Base-by-base conservation (phyloP, 257 asterid genomes). In the Oldenlandia corymbosa region DNA sequence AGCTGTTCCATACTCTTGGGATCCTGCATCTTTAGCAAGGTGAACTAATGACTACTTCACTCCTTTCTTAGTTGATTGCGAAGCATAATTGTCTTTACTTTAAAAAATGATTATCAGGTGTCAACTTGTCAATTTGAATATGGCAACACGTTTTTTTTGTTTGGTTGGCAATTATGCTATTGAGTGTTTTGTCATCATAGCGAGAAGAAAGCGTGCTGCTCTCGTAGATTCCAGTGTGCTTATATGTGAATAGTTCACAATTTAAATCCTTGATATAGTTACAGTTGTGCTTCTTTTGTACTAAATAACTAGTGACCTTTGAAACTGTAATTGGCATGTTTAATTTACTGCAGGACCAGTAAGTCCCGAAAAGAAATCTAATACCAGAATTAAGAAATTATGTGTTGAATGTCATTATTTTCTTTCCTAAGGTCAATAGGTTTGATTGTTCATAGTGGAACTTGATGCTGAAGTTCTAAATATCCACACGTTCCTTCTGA, bases 1-100 rank as follows among this genome's bases (percentile, higher is more conserved):
- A 39, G 92, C 97, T 3, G 94, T 93, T 80, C 97, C 99, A 11
- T 93, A 84, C 81, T 75, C 94, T 69, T 93, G 99, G 99, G 96
- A 93, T 78, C 94, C 99, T 28, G 79, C 96, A 69, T 81, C 97
- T 58, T 74, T 93, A 58, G 96, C 99, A 67, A 90, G 99, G 99
- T 93, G 70, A 76, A 65, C 18, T 61, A 8, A 31, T 31, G 18
- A 4, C 14, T 26, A 56, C 16, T 51, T 64, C 53, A 14, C 7
- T 32, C 2, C 17, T 54, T 28, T 30, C 9, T 23, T 58, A 4
- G 32, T 47, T 63, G 10, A 49, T 64, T 51, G 26, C 8, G 13
- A 30, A 24, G 58, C 5, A 2, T 23, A 21, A 28, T 12, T 36
- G 27, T 13, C 27, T n/a, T 65, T 7, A 39, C 57, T 62, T 64